Percentiles rank a stretch among this genome's conserved stretches.
Conservation (phyloP, 305 asterid genomes). For the Fraxinus floribunda region DNA sequence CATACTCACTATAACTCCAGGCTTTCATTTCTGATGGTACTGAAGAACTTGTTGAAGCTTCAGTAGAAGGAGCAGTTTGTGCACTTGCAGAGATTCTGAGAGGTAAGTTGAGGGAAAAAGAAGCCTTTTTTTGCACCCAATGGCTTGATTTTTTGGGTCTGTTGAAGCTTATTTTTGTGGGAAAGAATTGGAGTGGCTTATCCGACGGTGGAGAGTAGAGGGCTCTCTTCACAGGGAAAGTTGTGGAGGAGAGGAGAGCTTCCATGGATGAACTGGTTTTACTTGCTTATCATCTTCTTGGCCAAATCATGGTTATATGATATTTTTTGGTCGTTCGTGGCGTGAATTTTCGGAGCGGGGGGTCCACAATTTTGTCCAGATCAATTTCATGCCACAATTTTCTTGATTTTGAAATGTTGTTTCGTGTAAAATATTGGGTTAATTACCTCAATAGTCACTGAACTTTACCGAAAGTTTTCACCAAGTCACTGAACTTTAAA, state of each 20-base stretch:
- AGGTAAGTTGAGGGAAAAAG: constrained; percentile 10
- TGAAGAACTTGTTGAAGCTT: constrained; percentile 39
- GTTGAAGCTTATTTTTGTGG: constrained; percentile 24
- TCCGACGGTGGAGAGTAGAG: constrained; percentile 24
- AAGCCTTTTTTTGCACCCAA: constrained; percentile 17
- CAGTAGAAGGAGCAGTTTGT: constrained; percentile 52
- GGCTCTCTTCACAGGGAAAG: constrained; percentile 25
- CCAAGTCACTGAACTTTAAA: too few relatives aligned
- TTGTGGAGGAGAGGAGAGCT: constrained; percentile 37
- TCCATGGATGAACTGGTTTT: constrained; percentile 33
- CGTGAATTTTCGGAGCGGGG: neutral
- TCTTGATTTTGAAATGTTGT: neutral
- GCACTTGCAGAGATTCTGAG: constrained; percentile 51
- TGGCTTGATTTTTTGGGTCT: constrained; percentile 19
- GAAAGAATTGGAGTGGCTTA: constrained; percentile 26
- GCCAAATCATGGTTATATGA: constrained; percentile 2
- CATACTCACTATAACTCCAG: constrained; percentile 79
- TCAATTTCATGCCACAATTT: neutral
- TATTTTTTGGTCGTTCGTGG: neutral
- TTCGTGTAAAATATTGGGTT: too few relatives aligned
- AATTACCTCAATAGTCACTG: too few relatives aligned
- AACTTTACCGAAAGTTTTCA: too few relatives aligned
- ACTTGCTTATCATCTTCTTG: constrained; percentile 16
- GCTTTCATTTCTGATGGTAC: constrained; percentile 81
- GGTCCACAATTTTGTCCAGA: neutral